Evolutionary conservation across 75 land plant species (phyloP), one percentile per base, ranked within the genome.

Genomic region (Chamaecyparis obtusa): DNA sequence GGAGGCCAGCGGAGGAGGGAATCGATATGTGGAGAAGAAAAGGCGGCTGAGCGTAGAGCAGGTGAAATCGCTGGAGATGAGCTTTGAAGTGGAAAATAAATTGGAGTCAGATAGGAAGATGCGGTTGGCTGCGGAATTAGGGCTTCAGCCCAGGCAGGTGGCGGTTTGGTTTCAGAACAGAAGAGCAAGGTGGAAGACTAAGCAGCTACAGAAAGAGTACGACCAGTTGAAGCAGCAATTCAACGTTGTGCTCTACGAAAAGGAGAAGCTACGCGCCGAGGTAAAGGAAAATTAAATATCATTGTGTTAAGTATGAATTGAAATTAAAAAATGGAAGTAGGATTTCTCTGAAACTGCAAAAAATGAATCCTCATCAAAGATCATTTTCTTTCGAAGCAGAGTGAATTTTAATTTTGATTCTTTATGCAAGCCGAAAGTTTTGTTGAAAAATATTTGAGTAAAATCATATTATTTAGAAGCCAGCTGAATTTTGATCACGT

Each of bases 121-220:
- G 64, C 56, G 86, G 88, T 87, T 87, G 27, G 86, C 87, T 43
- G 51, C 87, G 39, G 88, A 87, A 51, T 86, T 87, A 51, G 88
- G 88, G 14, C 87, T 87, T 33, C 87, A 87, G 87, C 88, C 87
- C 10, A 86, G 88, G 36, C 88, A 87, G 83, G 88, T 87, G 35
- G 86, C 85, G 39, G 85, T 87, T 19, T 87, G 88, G 88, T 87
- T 87, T 35, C 88, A 87, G 87, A 87, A 87, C 27, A 24, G 88
- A 11, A 44, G 88, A 35, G 86, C 88, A n/a, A 88, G 86, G 41
- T 51, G 85, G 84, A 87, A 87, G 88, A 86, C 55, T 8, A 81
- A 81, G 51, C 83, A 81, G 83, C 54, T 81, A 0, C 51, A 81
- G 43, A 49, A 49, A 11, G 83, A 81, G 27, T 81, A 81, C n/a